Evolutionary conservation across 768 basidiomycete genomes (phyloP), one percentile per base, ranked within the genome.

Genomic region (Kwoniella heveanensis): DNA sequence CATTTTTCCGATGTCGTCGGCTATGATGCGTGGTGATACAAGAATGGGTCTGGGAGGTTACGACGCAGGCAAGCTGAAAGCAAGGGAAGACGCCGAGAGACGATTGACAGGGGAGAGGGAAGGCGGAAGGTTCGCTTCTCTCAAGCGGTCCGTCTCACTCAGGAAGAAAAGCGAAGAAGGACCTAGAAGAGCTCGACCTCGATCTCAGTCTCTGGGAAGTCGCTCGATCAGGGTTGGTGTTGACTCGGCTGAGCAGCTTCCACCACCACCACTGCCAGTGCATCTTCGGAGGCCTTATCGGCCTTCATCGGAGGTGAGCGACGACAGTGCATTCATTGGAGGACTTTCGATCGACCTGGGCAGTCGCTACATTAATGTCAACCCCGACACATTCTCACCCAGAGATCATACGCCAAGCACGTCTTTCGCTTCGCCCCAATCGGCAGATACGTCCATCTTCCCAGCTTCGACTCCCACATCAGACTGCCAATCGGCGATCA

Each of bases 271-370:
- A 44, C 13, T 58, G 1, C 39, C 44, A n/a, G 32, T 36, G 15
- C 29, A 44, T 37, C 39, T 46, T 1, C 46, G 55, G 26, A 24
- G 13, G 15, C 32, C 36, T 24, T 53, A 60, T 32, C 7, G 27
- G 15, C 25, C 27, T 30, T 53, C 51, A 2, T 2, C 21, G 9
- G 27, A 27, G 8, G 9, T 27, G 7, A 27, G 26, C 5, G 52
- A 44, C 17, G 44, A 30, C 8, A 29, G 25, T n/a, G 46, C 37
- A 8, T 62, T 46, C 44, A 48, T 62, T 19, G 69, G 66, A 1
- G 66, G 64, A 19, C 54, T 62, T n/a, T 49, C 50, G 2, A 56
- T 70, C 17, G 69, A 70, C 30, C 46, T 70, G 46, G 62, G 60
- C 5, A 57, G 60, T 22, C 50, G 60, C 49, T 70, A 70, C 53